Evolutionary conservation across 345 rosid genomes (phyloP).

Genomic region (Corymbia maculata): DNA sequence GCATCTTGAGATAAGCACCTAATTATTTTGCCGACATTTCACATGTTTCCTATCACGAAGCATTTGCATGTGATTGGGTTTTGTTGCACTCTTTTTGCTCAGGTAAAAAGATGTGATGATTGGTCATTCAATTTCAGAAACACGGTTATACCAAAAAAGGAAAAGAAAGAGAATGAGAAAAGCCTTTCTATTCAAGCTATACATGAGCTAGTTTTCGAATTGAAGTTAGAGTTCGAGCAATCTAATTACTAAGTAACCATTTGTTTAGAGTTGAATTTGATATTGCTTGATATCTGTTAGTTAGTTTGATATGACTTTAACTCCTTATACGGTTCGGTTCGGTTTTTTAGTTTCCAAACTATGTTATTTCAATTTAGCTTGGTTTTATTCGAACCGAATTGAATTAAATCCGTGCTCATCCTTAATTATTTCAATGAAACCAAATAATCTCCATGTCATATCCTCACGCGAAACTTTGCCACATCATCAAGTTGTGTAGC

Average conservation of each 20-base stretch:
- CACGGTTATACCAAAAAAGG: accelerated
- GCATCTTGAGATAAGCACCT: not conserved
- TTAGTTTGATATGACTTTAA: not conserved
- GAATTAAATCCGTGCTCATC: not conserved
- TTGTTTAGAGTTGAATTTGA: accelerated
- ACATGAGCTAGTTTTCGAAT: not conserved
- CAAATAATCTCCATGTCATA: not conserved
- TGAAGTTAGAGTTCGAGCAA: no score
- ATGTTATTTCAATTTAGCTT: not conserved
- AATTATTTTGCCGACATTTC: not conserved
- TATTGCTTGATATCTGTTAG: not conserved
- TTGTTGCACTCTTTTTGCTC: not conserved
- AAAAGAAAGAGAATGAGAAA: no score
- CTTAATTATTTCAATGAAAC: accelerated
- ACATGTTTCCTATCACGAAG: accelerated
- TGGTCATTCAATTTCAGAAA: accelerated
- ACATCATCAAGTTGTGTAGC: no score
- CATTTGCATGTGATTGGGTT: not conserved
- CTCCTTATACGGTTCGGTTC: accelerated
- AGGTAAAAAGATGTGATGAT: not conserved
- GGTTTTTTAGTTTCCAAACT: accelerated
- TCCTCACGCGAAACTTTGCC: not conserved
- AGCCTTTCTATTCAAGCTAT: accelerated
- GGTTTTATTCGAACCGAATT: not conserved
- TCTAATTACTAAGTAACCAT: not conserved